These are phyloP conservation scores for Stagonosporopsis cucurbitacearum DNA, from an alignment of 2,329 filamentous ascomycete genomes.

Conservation along the genomic window DNA sequence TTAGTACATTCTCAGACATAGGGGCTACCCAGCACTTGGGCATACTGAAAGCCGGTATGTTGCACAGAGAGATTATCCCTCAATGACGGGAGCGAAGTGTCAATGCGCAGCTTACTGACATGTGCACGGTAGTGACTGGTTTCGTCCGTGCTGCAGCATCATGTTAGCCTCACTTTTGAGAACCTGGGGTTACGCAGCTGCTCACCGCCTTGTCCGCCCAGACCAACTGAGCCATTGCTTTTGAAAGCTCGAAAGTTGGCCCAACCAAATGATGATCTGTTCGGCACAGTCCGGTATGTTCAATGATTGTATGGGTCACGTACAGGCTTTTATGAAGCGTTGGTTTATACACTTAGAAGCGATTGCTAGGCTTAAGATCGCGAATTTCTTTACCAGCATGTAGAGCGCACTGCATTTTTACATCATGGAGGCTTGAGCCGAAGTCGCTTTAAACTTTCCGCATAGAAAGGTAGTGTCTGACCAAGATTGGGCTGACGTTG, in stretches of 20 bases:
- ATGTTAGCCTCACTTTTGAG: conserved; percentile 9
- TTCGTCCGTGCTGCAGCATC: not conserved
- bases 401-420: not conserved
- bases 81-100: not conserved
- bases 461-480: not conserved
- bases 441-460: not conserved
- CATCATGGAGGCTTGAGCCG: not conserved
- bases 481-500: not conserved
- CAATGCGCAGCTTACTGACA: conserved; percentile 14
- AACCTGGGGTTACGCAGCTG: not conserved
- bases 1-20: too few species aligned
- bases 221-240: not conserved
- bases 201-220: not conserved
- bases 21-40: not conserved
- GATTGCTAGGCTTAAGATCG: too few species aligned
- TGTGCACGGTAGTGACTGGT: conserved; percentile 16
- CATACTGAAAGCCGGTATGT: not conserved
- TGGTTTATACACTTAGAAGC: too few species aligned
- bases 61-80: not conserved
- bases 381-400: too few species aligned
- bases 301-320: too few species aligned
- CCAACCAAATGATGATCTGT: too few species aligned
- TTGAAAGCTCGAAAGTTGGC: not conserved
- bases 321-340: too few species aligned
- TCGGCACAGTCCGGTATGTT: too few species aligned